phyloP scores from a whole-genome alignment of 495 filamentous ascomycete species.

The Choiromyces venosus region DNA sequence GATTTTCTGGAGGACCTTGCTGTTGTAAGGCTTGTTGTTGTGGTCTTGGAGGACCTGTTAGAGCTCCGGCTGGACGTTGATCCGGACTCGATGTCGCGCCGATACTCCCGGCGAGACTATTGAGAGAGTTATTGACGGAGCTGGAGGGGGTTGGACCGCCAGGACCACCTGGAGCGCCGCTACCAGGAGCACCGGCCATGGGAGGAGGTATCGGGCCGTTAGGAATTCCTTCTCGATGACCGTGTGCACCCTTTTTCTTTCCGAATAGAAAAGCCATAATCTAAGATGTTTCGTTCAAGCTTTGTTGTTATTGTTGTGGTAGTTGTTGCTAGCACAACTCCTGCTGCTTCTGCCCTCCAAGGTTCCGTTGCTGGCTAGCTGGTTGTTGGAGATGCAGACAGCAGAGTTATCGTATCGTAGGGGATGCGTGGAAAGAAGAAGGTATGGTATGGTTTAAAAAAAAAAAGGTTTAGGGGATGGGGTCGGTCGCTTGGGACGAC shows the following conservation, averaged over 20 bases:
- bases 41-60: conserved; percentile 47
- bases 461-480: background rate
- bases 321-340: background rate
- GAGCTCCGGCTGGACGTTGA: conserved; percentile 19
- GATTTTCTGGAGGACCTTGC: conserved; percentile 45
- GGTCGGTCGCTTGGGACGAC: conserved; percentile 1
- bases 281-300: conserved; percentile 5
- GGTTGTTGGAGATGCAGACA: background rate
- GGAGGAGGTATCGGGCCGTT: conserved; percentile 51
- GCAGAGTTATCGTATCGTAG: conserved; percentile 5
- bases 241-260: conserved; percentile 52
- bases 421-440: background rate
- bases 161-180: conserved; percentile 10
- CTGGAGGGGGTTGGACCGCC: conserved; percentile 51
- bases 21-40: conserved; percentile 50
- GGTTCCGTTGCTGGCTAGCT: background rate
- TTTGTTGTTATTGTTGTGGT: background rate
- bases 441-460: background rate
- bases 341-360: background rate
- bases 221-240: conserved; percentile 46
- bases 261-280: conserved; percentile 62
- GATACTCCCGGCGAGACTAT: conserved; percentile 48
- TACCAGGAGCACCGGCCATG: conserved; percentile 51
- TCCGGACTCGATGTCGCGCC: conserved; percentile 17
- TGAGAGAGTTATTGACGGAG: conserved; percentile 62